Conservation (phyloP, 495 filamentous ascomycete genomes). For the Penicillium dipodomyicola region DNA sequence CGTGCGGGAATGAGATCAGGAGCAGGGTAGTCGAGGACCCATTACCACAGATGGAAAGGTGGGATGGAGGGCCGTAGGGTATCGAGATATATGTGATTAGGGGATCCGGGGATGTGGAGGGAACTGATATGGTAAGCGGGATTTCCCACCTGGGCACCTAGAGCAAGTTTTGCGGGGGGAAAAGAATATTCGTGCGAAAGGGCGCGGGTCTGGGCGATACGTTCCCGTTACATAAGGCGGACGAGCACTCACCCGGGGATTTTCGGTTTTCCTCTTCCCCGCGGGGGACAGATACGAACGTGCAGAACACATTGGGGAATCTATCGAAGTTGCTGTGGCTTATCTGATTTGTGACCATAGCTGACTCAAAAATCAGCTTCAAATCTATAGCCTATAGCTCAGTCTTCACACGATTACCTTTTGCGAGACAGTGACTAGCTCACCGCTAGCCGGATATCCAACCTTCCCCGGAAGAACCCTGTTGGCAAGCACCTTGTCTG, state of each 20-base stretch:
- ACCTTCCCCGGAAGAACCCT: conserved; percentile 21
- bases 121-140: conserved; percentile 9
- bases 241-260: conserved; percentile 25
- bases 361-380: neutral
- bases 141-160: no score
- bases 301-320: neutral
- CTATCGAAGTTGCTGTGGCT: neutral
- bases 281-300: conserved; percentile 21
- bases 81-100: neutral
- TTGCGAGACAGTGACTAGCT: conserved; percentile 22
- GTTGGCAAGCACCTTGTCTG: neutral
- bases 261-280: conserved; percentile 23
- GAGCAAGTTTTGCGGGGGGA: conserved; percentile 20
- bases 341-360: neutral
- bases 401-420: conserved; percentile 18
- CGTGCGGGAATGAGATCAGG: conserved; percentile 7
- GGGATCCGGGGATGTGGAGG: conserved; percentile 1
- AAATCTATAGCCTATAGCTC: neutral
- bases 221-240: conserved; percentile 16
- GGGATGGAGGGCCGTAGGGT: neutral
- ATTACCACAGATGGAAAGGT: conserved; percentile 10
- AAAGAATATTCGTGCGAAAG: neutral
- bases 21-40: conserved; percentile 14
- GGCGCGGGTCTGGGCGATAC: neutral
- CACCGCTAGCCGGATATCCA: conserved; percentile 20